phyloP scores from a whole-genome alignment of 2,329 filamentous ascomycete species.

The Fusarium hostae region DNA sequence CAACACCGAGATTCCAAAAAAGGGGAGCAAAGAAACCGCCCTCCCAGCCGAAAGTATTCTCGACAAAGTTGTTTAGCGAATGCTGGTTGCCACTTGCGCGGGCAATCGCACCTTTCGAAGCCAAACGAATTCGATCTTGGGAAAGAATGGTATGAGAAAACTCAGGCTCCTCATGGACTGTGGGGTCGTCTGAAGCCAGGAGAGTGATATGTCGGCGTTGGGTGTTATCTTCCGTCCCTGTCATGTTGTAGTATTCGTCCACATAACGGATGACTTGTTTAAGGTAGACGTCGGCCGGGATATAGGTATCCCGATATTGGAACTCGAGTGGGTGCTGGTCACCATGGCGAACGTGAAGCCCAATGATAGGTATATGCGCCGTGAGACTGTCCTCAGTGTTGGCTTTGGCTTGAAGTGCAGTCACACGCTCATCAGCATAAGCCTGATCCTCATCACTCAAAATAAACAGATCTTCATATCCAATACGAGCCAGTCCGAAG shows the following conservation, averaged over 20 bases:
- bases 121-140: slow-evolving; percentile 81
- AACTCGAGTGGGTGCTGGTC: slow-evolving; percentile 81
- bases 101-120: slow-evolving; percentile 66
- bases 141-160: slow-evolving; percentile 69
- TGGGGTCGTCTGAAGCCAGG: slow-evolving; percentile 84
- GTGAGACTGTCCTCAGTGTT: slow-evolving; percentile 53
- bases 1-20: slow-evolving; percentile 79
- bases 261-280: slow-evolving; percentile 68
- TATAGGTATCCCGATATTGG: slow-evolving; percentile 81
- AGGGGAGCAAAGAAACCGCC: slow-evolving; percentile 85
- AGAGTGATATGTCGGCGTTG: slow-evolving; percentile 63
- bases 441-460: slow-evolving; percentile 71
- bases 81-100: slow-evolving; percentile 56
- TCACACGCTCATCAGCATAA: slow-evolving; percentile 71
- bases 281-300: slow-evolving; percentile 77
- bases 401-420: slow-evolving; percentile 63
- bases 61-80: slow-evolving; percentile 73
- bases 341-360: slow-evolving; percentile 82
- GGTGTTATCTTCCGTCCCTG: slow-evolving; percentile 50
- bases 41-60: slow-evolving; percentile 86
- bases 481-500: slow-evolving; percentile 74
- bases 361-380: slow-evolving; percentile 61
- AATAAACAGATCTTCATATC: slow-evolving; percentile 80
- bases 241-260: slow-evolving; percentile 59
- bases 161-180: slow-evolving; percentile 74